Conservation (phyloP, 2,329 filamentous ascomycete genomes). For the Byssochlamys sp. region DNA sequence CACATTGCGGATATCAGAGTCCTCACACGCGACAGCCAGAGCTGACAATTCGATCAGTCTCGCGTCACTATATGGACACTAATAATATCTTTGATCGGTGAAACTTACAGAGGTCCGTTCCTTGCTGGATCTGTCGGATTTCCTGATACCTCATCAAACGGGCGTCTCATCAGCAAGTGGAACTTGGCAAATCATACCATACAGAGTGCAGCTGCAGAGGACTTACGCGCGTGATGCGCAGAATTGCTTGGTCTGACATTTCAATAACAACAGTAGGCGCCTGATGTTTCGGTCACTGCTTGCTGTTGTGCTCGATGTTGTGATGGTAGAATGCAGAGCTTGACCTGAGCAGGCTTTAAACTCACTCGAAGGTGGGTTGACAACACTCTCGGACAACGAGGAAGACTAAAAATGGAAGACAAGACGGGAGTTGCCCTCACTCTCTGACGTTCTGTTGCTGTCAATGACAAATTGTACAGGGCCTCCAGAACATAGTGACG, state of each 20-base stretch:
- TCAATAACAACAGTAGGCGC: background rate
- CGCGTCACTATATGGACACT: constrained; percentile 1
- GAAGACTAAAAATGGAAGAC: background rate
- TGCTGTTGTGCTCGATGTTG: constrained; percentile 3
- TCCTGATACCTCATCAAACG: constrained; percentile 47
- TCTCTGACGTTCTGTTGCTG: background rate
- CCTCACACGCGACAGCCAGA: constrained; percentile 75
- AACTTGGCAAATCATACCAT: background rate
- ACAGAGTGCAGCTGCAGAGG: background rate
- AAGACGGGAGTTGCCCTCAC: background rate
- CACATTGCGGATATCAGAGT: constrained; percentile 79
- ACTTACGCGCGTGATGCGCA: constrained; percentile 73
- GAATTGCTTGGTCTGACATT: constrained; percentile 77
- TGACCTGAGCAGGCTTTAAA: background rate
- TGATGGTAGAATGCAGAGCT: constrained; percentile 3
- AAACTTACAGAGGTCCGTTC: constrained; percentile 67
- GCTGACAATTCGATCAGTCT: constrained; percentile 40
- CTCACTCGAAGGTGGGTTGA: background rate
- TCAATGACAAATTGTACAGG: background rate
- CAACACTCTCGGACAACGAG: background rate
- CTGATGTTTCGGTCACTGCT: background rate
- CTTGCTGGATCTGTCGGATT: constrained; percentile 73
- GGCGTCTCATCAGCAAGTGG: constrained; percentile 7
- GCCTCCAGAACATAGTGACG: background rate
- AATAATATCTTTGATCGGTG: background rate